Percentiles rank a stretch among this genome's conserved stretches.
These are phyloP conservation scores for Sphagnurus paluster DNA, from an alignment of 1,284 basidiomycete genomes.

Conservation along the genomic window DNA sequence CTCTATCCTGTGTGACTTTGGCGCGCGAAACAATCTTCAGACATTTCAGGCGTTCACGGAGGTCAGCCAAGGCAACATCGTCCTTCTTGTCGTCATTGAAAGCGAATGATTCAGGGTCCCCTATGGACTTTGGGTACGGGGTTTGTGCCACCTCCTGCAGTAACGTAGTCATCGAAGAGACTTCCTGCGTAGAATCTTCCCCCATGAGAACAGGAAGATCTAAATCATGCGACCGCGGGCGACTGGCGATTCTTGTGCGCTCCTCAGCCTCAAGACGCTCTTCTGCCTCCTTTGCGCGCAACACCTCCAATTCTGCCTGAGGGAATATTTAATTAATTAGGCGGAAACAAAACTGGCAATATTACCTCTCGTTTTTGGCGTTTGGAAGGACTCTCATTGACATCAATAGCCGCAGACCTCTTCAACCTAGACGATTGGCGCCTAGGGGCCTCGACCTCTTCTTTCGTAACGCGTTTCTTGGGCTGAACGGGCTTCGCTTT, in stretches of 20 bases:
- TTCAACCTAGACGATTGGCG: conserved; percentile 66
- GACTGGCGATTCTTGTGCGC: conserved; percentile 56
- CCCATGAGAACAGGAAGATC: conserved; percentile 56
- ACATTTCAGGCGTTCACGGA: conserved; percentile 52
- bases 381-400: conserved; percentile 63
- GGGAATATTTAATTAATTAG: background rate
- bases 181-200: conserved; percentile 45
- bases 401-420: conserved; percentile 41
- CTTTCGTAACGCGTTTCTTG: conserved; percentile 50
- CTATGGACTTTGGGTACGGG: conserved; percentile 38
- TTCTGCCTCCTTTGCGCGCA: conserved; percentile 53
- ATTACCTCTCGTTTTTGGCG: conserved; percentile 63
- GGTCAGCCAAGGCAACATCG: conserved; percentile 44
- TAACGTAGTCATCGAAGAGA: conserved; percentile 42
- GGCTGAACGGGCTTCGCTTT: conserved; percentile 67
- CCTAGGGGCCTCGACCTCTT: conserved; percentile 47
- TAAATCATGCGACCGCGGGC: conserved; percentile 66
- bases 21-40: conserved; percentile 69
- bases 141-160: conserved; percentile 41
- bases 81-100: conserved; percentile 49
- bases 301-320: conserved; percentile 46
- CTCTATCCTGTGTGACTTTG: conserved; percentile 70
- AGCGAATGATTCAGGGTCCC: conserved; percentile 50
- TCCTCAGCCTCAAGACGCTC: conserved; percentile 62
- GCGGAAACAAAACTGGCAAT: conserved; percentile 15